Base-by-base conservation (phyloP, 768 basidiomycete genomes). In the Boletus subcaerulescens region DNA sequence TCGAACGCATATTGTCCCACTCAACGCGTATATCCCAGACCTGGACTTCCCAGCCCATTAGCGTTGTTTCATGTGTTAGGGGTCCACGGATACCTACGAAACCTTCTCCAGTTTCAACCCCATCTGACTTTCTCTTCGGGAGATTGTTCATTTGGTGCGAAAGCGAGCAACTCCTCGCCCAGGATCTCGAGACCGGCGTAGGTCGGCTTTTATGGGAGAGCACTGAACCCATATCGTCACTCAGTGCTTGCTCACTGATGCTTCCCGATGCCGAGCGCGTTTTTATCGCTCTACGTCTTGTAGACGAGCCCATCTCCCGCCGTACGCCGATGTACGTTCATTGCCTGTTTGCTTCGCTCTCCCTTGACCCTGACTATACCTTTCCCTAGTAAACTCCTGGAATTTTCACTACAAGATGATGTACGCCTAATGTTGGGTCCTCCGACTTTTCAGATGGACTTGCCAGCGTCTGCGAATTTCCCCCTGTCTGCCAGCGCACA, bases 111-210 rank as follows among this genome's bases (percentile, higher is more conserved):
- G 33, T 49, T 10, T 65, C 64, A 35, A 55, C 57, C 10, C 17
- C 64, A 0, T 65, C 48, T n/a, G 58, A 57, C 38, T 65, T 66
- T 56, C 58, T 66, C 45, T 66, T 60, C 13, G 65, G 64, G 38
- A 60, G 65, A 36, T 33, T 58, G 55, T 59, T 65, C 29, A 58
- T 65, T 24, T 66, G 58, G 64, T 58, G 48, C 26, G 65, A 65
- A 49, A 52, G 40, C 8, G 54, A 54, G 12, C 65, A 63, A 29
- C 49, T 66, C 39, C 42, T 66, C 18, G 55, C 56, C 12, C 56
- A 60, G 48, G 56, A 66, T 38, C 32, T 65, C 40, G 63, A 65
- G 36, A 65, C 63, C 0, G 64, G 64, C 2, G 8, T 24, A 14
- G 64, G 64, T 55, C 58, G 53, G n/a, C 50, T 65, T 20, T 22